phyloP scores from a whole-genome alignment of 805 yeast genomes.

The Teunomyces gatunensis region DNA sequence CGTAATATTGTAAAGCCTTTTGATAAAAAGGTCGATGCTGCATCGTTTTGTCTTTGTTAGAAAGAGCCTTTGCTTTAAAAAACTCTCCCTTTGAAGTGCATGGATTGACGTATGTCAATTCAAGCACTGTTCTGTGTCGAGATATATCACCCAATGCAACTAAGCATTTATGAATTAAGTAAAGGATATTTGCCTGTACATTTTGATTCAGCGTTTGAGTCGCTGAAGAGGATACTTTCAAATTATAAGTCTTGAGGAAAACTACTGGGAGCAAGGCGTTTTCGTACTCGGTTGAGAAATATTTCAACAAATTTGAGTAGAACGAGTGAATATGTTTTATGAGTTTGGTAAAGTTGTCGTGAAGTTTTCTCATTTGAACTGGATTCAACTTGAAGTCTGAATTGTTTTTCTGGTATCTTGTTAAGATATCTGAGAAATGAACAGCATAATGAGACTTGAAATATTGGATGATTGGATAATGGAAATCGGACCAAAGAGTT shows the following conservation, averaged over 20 bases:
- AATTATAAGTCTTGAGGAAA: constrained; percentile 28
- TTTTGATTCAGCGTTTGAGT: constrained; percentile 11
- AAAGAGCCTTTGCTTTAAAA: constrained; percentile 32
- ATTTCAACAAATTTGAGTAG: constrained; percentile 42
- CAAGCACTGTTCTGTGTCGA: constrained; percentile 52
- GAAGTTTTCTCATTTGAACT: constrained; percentile 57
- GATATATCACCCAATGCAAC: constrained; percentile 58
- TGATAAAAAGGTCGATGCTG: constrained; percentile 29
- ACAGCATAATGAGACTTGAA: constrained; percentile 43
- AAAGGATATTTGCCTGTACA: constrained; percentile 34
- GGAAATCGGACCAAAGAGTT: constrained; percentile 57
- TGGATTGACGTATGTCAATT: constrained; percentile 42
- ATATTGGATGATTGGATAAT: constrained; percentile 61
- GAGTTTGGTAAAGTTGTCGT: constrained; percentile 50
- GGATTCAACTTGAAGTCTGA: constrained; percentile 27
- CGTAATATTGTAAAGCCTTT: constrained; percentile 36
- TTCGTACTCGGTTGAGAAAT: constrained; percentile 35
- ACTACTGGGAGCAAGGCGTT: constrained; percentile 34
- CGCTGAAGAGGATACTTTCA: constrained; percentile 16
- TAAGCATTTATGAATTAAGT: constrained; percentile 47
- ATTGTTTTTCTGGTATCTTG: constrained; percentile 15
- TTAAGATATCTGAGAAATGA: constrained; percentile 16
- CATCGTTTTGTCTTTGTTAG: constrained; percentile 31
- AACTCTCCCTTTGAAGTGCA: constrained; percentile 25
- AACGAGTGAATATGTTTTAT: constrained; percentile 47